Conservation (phyloP, 208 protist genomes). For the Plasmodiophora brassicae region DNA sequence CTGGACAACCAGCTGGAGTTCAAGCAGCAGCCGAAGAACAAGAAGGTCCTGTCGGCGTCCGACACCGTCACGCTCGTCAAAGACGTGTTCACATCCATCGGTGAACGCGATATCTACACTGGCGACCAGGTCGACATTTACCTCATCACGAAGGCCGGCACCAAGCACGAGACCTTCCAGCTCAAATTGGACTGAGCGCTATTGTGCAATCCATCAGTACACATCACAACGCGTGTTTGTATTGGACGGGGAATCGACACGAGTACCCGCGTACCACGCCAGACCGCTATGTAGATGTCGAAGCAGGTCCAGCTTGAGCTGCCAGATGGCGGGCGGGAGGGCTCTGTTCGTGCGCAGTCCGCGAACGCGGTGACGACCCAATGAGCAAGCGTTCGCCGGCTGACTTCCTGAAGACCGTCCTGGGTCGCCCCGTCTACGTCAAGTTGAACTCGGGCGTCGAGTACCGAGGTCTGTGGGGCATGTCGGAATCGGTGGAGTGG, state of each 20-base stretch:
- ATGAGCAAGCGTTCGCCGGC: slow-evolving; percentile 56
- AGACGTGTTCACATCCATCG: slow-evolving; percentile 86
- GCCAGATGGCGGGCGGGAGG: too few relatives aligned
- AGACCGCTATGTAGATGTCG: too few relatives aligned
- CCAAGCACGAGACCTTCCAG: slow-evolving; percentile 53
- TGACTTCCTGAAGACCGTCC: slow-evolving; percentile 70
- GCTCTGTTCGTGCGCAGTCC: too few relatives aligned
- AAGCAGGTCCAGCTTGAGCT: too few relatives aligned
- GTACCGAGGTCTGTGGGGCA: slow-evolving; percentile 65
- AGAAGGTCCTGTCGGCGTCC: slow-evolving; percentile 52
- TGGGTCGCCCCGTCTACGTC: slow-evolving; percentile 73
- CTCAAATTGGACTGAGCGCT: slow-evolving; percentile 60
- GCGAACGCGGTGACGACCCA: too few relatives aligned
- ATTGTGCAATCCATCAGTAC: too few relatives aligned
- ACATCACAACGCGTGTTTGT: too few relatives aligned
- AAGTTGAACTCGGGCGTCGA: slow-evolving; percentile 80
- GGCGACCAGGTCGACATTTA: slow-evolving; percentile 88
- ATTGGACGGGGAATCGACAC: too few relatives aligned
- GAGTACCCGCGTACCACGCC: too few relatives aligned
- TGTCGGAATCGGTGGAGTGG: neutral
- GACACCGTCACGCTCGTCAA: slow-evolving; percentile 82
- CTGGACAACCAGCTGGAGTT: slow-evolving; percentile 87
- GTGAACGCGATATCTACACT: slow-evolving; percentile 93
- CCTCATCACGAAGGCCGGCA: slow-evolving; percentile 67
- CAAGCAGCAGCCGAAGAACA: slow-evolving; percentile 23